A percentile compares a stretch with the other conserved stretches of the same genome.
These are phyloP conservation scores for Rubroboletus satanas DNA, from an alignment of 768 basidiomycete species.

Conservation along the genomic window DNA sequence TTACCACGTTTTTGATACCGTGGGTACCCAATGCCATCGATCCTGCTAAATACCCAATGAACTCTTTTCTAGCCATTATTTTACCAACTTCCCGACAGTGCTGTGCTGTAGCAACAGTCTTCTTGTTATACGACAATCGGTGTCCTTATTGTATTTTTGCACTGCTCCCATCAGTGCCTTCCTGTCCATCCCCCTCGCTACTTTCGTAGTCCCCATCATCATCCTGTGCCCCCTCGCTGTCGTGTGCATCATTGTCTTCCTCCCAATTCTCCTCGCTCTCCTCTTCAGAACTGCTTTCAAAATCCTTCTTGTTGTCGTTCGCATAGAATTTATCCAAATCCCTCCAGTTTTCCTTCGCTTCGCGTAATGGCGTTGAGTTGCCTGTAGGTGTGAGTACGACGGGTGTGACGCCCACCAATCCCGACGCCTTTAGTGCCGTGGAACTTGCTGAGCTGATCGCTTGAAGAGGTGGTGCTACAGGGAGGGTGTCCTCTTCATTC, in stretches of 20 bases:
- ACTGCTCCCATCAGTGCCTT: conserved; percentile 17
- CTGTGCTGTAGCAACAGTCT: conserved; percentile 32
- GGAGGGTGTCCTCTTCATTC: conserved; percentile 49
- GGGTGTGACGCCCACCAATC: conserved; percentile 37
- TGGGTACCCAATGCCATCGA: conserved; percentile 31
- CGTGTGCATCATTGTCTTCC: conserved; percentile 24
- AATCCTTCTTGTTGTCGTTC: conserved; percentile 33
- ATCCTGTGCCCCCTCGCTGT: conserved; percentile 29
- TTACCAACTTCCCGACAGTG: conserved; percentile 46
- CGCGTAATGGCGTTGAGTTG: conserved; percentile 42
- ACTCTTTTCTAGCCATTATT: conserved; percentile 43
- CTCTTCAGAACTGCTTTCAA: conserved; percentile 28
- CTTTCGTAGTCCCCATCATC: conserved; percentile 21
- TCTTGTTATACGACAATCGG: not conserved
- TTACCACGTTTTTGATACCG: conserved; percentile 75
- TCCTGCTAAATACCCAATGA: not conserved
- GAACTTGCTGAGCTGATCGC: conserved; percentile 40
- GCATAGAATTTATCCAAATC: conserved; percentile 79
- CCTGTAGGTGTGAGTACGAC: conserved; percentile 56
- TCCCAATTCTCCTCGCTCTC: conserved; percentile 33
- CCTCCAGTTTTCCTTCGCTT: conserved; percentile 45
- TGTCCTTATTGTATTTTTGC: conserved; percentile 12
- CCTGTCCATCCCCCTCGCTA: conserved; percentile 17
- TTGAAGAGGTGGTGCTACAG: conserved; percentile 29
- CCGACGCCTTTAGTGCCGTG: conserved; percentile 25